Conservation (phyloP, 2,329 filamentous ascomycete species). For the Penicillium sp. region DNA sequence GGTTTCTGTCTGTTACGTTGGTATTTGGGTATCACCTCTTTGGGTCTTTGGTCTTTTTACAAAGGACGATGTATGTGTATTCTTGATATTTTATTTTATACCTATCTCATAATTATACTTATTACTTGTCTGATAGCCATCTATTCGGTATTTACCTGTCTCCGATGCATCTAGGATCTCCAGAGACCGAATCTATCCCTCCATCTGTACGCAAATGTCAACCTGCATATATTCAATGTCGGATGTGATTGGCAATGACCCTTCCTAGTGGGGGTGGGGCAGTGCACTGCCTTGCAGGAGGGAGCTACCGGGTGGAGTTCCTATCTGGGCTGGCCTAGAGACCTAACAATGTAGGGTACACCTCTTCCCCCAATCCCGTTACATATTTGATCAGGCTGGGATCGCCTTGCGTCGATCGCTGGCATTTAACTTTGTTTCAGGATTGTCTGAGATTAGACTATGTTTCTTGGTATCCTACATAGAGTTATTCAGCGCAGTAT, state of each 20-base stretch:
- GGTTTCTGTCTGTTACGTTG: neutral
- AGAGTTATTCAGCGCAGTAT: too few relatives aligned
- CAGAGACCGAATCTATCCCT: too few relatives aligned
- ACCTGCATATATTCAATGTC: neutral
- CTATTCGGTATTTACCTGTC: too few relatives aligned
- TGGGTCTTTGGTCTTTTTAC: neutral
- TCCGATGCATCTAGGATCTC: too few relatives aligned
- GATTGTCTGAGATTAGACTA: constrained; percentile 5
- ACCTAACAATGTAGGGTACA: neutral
- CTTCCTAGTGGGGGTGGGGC: constrained; percentile 24
- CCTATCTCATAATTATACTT: too few relatives aligned
- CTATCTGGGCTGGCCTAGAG: constrained; percentile 6
- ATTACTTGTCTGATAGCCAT: too few relatives aligned
- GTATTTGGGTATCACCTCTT: neutral
- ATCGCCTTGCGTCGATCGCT: constrained; percentile 4
- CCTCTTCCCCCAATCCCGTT: neutral
- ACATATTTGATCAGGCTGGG: constrained; percentile 3
- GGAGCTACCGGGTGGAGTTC: constrained; percentile 22
- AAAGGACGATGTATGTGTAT: neutral
- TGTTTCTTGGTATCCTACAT: neutral
- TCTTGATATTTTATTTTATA: too few relatives aligned
- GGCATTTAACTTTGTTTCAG: constrained; percentile 8
- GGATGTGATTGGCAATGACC: constrained; percentile 6
- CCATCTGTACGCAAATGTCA: too few relatives aligned
- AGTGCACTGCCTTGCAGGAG: constrained; percentile 27